A percentile compares a stretch with the other conserved stretches of the same genome.
These are phyloP conservation scores for Sorghum bicolor DNA, from an alignment of 176 grass and related monocot genomes.

Conservation along the genomic window DNA sequence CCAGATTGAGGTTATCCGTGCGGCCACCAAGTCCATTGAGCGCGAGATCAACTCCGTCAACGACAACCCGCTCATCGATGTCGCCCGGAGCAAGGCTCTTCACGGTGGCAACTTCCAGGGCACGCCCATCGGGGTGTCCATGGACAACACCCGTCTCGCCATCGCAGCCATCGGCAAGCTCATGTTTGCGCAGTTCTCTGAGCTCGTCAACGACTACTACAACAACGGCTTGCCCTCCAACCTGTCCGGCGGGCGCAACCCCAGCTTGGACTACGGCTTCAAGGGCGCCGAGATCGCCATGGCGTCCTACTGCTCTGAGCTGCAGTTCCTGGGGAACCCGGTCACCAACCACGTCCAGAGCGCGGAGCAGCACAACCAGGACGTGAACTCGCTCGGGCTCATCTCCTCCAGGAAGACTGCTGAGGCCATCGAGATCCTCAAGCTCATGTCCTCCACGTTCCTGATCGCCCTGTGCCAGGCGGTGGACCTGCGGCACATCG, in stretches of 20 bases:
- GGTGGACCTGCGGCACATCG: conserved; percentile 58
- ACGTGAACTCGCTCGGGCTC: conserved; percentile 67
- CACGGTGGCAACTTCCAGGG: conserved; percentile 88
- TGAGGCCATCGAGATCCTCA: conserved; percentile 72
- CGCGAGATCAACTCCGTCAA: conserved; percentile 88
- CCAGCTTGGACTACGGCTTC: conserved; percentile 80
- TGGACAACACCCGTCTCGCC: conserved; percentile 83
- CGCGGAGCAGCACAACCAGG: conserved; percentile 82
- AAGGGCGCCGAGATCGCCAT: conserved; percentile 89
- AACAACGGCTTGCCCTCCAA: conserved; percentile 83
- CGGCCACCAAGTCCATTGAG: conserved; percentile 55
- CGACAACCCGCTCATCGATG: conserved; percentile 83
- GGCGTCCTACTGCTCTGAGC: conserved; percentile 81
- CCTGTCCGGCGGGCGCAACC: conserved; percentile 69
- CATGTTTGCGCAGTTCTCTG: conserved; percentile 82
- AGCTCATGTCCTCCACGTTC: conserved; percentile 68
- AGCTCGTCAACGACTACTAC: conserved; percentile 84
- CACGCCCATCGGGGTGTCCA: conserved; percentile 82
- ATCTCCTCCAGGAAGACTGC: conserved; percentile 71
- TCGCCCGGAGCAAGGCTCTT: conserved; percentile 62
- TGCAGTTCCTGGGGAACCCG: conserved; percentile 79
- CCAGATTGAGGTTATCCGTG: conserved; percentile 89
- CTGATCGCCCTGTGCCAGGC: conserved; percentile 60
- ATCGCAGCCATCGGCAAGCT: conserved; percentile 76
- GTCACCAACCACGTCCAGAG: conserved; percentile 90